A percentile compares a stretch with the other conserved stretches of the same genome.
phyloP scores from a whole-genome alignment of 2,329 filamentous ascomycete genomes.

The Anthostomella pinea region DNA sequence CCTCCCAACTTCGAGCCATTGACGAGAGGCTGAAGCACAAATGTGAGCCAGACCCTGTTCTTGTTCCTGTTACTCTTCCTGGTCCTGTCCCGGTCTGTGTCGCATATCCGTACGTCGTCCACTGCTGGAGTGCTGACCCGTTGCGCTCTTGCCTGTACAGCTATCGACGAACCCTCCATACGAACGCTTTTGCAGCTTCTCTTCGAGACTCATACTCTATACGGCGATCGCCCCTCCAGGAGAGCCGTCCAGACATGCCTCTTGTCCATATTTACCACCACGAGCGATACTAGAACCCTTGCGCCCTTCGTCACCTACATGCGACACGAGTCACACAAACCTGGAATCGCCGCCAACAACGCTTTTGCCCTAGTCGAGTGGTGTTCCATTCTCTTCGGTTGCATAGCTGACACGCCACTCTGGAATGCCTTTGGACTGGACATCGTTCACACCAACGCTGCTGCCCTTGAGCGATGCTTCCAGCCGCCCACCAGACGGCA shows the following conservation, averaged over 20 bases:
- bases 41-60: constrained; percentile 48
- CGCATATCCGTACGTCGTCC: not conserved
- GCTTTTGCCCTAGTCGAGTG: constrained; percentile 90
- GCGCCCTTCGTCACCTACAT: constrained; percentile 64
- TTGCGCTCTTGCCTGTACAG: constrained; percentile 30
- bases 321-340: constrained; percentile 71
- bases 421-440: constrained; percentile 66
- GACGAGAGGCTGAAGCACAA: constrained; percentile 55
- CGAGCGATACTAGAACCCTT: constrained; percentile 56
- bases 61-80: constrained; percentile 1
- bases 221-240: constrained; percentile 81
- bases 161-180: constrained; percentile 47
- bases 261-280: constrained; percentile 58
- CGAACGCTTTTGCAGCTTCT: constrained; percentile 65
- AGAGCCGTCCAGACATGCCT: constrained; percentile 81
- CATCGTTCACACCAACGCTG: constrained; percentile 66
- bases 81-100: not conserved
- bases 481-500: constrained; percentile 60
- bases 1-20: constrained; percentile 52
- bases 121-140: not conserved
- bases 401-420: constrained; percentile 57
- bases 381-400: constrained; percentile 76
- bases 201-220: constrained; percentile 84
- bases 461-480: constrained; percentile 74
- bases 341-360: constrained; percentile 71